Evolutionary conservation across 2,329 filamentous ascomycete species (phyloP).

Genomic region (Polychaeton citri): DNA sequence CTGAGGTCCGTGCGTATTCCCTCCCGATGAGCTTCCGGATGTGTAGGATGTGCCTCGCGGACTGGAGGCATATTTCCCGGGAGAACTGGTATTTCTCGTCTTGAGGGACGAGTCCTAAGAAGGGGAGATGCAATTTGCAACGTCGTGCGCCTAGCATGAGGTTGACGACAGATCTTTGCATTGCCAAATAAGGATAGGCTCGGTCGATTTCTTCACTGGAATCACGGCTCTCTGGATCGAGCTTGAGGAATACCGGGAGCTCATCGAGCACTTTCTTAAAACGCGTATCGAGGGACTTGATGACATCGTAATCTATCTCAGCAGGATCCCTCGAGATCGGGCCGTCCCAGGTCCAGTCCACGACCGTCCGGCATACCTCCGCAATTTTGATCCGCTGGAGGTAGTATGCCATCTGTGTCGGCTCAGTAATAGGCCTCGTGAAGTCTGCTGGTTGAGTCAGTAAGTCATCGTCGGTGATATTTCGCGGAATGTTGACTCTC

Average conservation of each 20-base stretch:
- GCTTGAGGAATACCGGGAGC: slow-evolving; percentile 7
- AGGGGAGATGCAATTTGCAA: slow-evolving; percentile 17
- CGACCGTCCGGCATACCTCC: slow-evolving; percentile 26
- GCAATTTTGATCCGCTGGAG: slow-evolving; percentile 29
- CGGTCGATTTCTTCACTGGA: background rate
- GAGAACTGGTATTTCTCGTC: slow-evolving; percentile 9
- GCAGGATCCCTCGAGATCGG: slow-evolving; percentile 8
- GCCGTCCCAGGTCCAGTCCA: slow-evolving; percentile 20
- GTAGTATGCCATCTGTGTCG: slow-evolving; percentile 33
- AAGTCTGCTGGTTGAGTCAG: slow-evolving; percentile 8
- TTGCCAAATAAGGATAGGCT: slow-evolving; percentile 1
- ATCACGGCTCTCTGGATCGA: slow-evolving; percentile 2
- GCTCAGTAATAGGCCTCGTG: slow-evolving; percentile 19
- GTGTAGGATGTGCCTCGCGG: slow-evolving; percentile 8
- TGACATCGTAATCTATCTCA: slow-evolving; percentile 7
- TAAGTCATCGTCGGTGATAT: slow-evolving; percentile 29
- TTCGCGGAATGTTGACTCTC: slow-evolving; percentile 27
- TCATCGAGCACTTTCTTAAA: slow-evolving; percentile 8
- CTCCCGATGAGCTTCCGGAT: background rate
- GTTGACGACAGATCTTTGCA: slow-evolving; percentile 7
- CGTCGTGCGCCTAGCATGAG: slow-evolving; percentile 11
- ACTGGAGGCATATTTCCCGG: slow-evolving; percentile 9
- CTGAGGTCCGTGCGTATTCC: slow-evolving; percentile 1
- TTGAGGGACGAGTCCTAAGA: slow-evolving; percentile 11
- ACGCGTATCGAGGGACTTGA: slow-evolving; percentile 9